phyloP scores from a whole-genome alignment of 768 basidiomycete species.

The Suillus cothurnatus region DNA sequence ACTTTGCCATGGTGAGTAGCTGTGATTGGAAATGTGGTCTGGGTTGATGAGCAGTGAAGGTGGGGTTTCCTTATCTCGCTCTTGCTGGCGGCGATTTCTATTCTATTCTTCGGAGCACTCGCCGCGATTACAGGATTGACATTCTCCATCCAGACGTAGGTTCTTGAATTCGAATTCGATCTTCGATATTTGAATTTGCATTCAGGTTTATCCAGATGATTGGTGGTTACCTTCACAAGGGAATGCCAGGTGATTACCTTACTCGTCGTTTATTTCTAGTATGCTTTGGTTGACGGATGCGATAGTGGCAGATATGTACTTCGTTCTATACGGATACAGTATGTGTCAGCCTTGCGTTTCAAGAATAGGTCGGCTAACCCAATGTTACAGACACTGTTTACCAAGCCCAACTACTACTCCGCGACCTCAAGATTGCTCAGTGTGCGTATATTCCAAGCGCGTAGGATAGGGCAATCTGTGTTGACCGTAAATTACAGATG shows the following conservation, averaged over 20 bases:
- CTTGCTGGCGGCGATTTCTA: slow-evolving; percentile 45
- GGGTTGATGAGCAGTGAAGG: slow-evolving; percentile 25
- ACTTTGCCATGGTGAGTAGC: no score
- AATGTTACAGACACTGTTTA: no score
- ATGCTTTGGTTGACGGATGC: background rate
- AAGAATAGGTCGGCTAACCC: background rate
- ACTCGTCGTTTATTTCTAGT: background rate
- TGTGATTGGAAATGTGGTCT: no score
- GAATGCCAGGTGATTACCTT: slow-evolving; percentile 21
- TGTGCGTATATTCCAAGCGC: no score
- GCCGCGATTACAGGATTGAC: slow-evolving; percentile 48
- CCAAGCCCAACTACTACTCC: no score
- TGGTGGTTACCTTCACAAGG: slow-evolving; percentile 35
- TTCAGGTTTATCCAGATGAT: slow-evolving; percentile 49
- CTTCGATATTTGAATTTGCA: background rate
- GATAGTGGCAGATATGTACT: slow-evolving; percentile 36
- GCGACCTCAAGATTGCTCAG: no score
- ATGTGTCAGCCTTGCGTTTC: slow-evolving; percentile 13
- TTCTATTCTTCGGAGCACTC: slow-evolving; percentile 48
- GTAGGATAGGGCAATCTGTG: no score
- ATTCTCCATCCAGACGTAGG: slow-evolving; percentile 44
- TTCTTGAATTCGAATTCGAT: background rate
- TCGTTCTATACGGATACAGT: slow-evolving; percentile 49
- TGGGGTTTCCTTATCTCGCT: slow-evolving; percentile 51
- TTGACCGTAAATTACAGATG: no score